Evolutionary conservation across 2,329 filamentous ascomycete species (phyloP).

Genomic region (Arthroderma sp.): DNA sequence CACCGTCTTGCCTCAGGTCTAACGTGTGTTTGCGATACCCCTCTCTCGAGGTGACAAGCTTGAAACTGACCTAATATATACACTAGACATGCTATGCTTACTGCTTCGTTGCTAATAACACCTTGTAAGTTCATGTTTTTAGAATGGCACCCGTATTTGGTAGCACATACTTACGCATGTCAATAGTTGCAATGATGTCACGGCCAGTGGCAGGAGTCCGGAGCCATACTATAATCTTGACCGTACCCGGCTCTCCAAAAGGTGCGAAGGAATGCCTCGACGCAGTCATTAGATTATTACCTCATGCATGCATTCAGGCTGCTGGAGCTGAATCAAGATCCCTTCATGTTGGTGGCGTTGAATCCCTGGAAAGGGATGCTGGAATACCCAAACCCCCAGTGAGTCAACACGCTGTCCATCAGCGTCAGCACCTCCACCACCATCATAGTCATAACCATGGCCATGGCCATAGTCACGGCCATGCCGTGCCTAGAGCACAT

Average conservation of each 20-base stretch:
- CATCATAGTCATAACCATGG: slow-evolving; percentile 37
- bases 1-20: slow-evolving; percentile 79
- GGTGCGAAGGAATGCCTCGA: slow-evolving; percentile 88
- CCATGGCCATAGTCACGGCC: slow-evolving; percentile 51
- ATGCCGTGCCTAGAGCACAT: slow-evolving; percentile 54
- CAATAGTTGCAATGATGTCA: slow-evolving; percentile 84
- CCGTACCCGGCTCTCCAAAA: slow-evolving; percentile 86
- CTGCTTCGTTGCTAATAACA: slow-evolving; percentile 69
- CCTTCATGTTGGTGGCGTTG: slow-evolving; percentile 67
- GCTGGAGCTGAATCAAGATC: slow-evolving; percentile 67
- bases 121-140: slow-evolving; percentile 52
- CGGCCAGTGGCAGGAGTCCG: slow-evolving; percentile 81
- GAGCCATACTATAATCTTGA: slow-evolving; percentile 69
- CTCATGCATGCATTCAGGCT: slow-evolving; percentile 87
- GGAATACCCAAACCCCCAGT: slow-evolving; percentile 37
- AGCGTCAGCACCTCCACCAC: slow-evolving; percentile 18
- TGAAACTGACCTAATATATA: slow-evolving; percentile 13
- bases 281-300: slow-evolving; percentile 74
- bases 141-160: background rate
- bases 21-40: slow-evolving; percentile 40
- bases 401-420: slow-evolving; percentile 4
- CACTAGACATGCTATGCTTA: slow-evolving; percentile 72
- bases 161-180: background rate
- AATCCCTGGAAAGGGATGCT: slow-evolving; percentile 73
- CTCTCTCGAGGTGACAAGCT: background rate